Base-by-base conservation (phyloP, 768 basidiomycete species). In the Rhodotorula toruloides region DNA sequence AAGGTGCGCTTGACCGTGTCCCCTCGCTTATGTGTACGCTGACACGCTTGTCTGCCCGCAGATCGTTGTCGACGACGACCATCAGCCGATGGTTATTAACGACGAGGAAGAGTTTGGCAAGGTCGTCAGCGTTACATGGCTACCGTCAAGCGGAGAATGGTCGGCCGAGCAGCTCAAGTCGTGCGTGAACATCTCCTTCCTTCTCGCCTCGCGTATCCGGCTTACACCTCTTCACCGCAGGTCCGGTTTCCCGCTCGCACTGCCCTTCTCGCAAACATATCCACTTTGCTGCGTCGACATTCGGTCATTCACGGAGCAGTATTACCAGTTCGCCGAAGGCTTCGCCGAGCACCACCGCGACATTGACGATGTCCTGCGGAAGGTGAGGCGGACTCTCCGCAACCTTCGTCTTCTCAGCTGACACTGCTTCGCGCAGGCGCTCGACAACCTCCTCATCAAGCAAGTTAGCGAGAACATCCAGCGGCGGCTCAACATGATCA, bases 261-360 rank as follows among this genome's bases (percentile, higher is more conserved):
- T 99, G 46, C 92, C 96, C 2, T 99, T 94, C 89, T 98, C 94
- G 1, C 87, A 89, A 76, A 88, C 89, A 1, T 98, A 97, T 77
- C 89, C 91, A 72, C 80, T 89, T n/a, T 94, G 90, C 74, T 97
- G 94, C 76, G 88, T 90, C 80, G 79, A 94, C 86, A 88, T 94
- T 65, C 86, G 90, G 32, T 82, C 81, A 48, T 97, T 94, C 74
- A 88, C 96, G 44, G 88, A 92, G 72, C 91, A 90, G 73, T 98
- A 96, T 79, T 94, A 97, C 76, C 87, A 90, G 31, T 99, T 98
- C 77, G 86, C 93, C 1, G 96, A 99, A 72, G 94, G 94, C 14
- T 89, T 96, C 10, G 86, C 88, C 4, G 90, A 93, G 75, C 88
- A 91, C 63, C 89, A 92, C 76, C 83, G 87, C 48, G 88, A 93